Base-by-base conservation (phyloP, 2,329 filamentous ascomycete species). In the Saccharata proteae region DNA sequence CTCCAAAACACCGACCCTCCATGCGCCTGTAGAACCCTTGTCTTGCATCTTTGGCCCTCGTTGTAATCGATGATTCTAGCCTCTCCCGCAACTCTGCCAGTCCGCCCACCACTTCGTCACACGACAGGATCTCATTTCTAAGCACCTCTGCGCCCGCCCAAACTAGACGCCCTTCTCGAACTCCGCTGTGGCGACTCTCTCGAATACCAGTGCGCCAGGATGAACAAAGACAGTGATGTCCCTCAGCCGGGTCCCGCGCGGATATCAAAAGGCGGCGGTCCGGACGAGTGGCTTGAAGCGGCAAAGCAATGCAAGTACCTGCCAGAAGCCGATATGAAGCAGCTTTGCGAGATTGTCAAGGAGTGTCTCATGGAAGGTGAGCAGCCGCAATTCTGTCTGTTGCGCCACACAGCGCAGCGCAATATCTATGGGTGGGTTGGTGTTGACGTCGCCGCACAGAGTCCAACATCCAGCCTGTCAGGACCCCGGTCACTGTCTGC, bases 401-500 rank as follows among this genome's bases (percentile, higher is more conserved):
- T 21, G 19, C 19, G 19, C 19, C n/a, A 7, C 7, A 21, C 19
- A n/a, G n/a, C 19, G 19, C 19, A 21, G n/a, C 19, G 7, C 19
- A 7, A 7, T n/a, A 7, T 7, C 7, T 7, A 21, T 7, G n/a
- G 7, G n/a, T 21, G 19, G 19, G 7, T n/a, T n/a, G 7, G 19
- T 21, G 19, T 21, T 21, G 19, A 21, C n/a, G 19, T 21, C 19
- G 19, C 19, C n/a, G 7, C n/a, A 24, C 45, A 92, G 90, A 98
- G 62, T 94, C 86, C 42, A 98, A 98, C 55, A 96, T 98, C 37
- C 90, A 96, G 56, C 90, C 90, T n/a, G 88, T 98, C 13, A 76
- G 80, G 32, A 93, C 90, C 0, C 90, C 90, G 5, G 90, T 98
- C 40, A 98, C 90, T 4, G 80, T 98, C 40, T 96, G 90, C 51